phyloP scores from a whole-genome alignment of 2,329 filamentous ascomycete species.

The Pyrenophora tritici-repentis region DNA sequence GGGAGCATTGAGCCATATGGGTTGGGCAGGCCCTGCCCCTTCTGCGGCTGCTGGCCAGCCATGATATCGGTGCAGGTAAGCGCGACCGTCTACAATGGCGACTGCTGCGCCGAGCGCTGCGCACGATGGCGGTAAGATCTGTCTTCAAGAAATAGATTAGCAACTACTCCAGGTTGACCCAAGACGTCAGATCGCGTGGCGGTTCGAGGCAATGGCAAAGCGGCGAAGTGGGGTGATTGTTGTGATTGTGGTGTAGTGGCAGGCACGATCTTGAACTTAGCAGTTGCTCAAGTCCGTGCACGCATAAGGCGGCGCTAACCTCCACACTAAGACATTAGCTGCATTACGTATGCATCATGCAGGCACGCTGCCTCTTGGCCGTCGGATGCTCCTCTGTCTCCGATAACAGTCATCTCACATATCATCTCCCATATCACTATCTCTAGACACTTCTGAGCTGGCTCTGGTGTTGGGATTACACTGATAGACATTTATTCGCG shows the following conservation, averaged over 20 bases:
- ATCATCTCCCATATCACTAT: conserved; percentile 1
- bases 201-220: background rate
- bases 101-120: conserved; percentile 1
- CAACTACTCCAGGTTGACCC: background rate
- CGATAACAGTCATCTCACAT: conserved; percentile 1
- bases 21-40: conserved; percentile 33
- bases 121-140: background rate
- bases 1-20: conserved; percentile 35
- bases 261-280: conserved; percentile 5
- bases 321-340: conserved; percentile 16
- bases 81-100: conserved; percentile 8
- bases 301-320: background rate
- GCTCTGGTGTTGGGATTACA: conserved; percentile 19
- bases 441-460: conserved; percentile 23
- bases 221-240: background rate
- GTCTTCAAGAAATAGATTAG: background rate
- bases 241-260: conserved; percentile 3
- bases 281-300: background rate
- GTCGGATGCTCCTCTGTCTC: conserved; percentile 8
- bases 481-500: conserved; percentile 13
- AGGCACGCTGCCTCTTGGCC: conserved; percentile 21
- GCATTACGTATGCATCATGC: conserved; percentile 15
- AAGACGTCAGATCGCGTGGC: background rate
- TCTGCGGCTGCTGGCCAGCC: conserved; percentile 30
- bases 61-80: conserved; percentile 22